Evolutionary conservation across 1,139 yeast genomes (phyloP).

Genomic region (Entelexis sorbosivorans): DNA sequence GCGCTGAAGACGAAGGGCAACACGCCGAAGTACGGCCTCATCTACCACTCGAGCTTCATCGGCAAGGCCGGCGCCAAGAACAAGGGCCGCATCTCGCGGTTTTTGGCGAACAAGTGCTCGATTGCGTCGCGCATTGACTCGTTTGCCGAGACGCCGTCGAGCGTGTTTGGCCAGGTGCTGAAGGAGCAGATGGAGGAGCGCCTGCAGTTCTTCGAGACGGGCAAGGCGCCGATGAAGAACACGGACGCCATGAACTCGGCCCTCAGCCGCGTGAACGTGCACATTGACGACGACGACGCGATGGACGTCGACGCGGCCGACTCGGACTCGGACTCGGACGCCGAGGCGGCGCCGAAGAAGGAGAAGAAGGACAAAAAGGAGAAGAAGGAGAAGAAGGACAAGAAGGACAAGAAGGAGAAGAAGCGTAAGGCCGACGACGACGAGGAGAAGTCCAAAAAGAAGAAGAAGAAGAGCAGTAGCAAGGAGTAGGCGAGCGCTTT

Average conservation of each 20-base stretch:
- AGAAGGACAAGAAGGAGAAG: constrained; percentile 41
- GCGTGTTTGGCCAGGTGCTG: constrained; percentile 79
- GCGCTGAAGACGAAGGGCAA: constrained; percentile 97
- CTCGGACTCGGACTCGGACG: constrained; percentile 16
- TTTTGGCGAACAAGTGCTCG: constrained; percentile 96
- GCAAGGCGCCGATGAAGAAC: constrained; percentile 93
- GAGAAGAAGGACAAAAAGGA: constrained; percentile 41
- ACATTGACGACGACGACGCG: constrained; percentile 37
- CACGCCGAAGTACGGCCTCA: constrained; percentile 95
- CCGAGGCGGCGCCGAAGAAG: constrained; percentile 27
- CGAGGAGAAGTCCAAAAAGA: constrained; percentile 29
- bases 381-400: constrained; percentile 39
- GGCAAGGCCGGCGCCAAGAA: constrained; percentile 95
- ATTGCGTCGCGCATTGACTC: constrained; percentile 98
- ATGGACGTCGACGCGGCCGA: constrained; percentile 35
- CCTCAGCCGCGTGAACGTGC: constrained; percentile 43
- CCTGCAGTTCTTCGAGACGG: constrained; percentile 88
- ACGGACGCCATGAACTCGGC: constrained; percentile 76
- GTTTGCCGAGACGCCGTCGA: constrained; percentile 47
- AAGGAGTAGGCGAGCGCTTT: background rate
- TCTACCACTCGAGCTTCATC: constrained; percentile 92
- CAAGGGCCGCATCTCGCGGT: constrained; percentile 98
- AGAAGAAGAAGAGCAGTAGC: constrained; percentile 31
- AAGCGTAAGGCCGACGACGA: constrained; percentile 47
- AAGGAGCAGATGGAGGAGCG: constrained; percentile 98